Evolutionary conservation across 805 yeast genomes (phyloP), one percentile per base, ranked within the genome.

Genomic region (Wickerhamomyces queroliae): DNA sequence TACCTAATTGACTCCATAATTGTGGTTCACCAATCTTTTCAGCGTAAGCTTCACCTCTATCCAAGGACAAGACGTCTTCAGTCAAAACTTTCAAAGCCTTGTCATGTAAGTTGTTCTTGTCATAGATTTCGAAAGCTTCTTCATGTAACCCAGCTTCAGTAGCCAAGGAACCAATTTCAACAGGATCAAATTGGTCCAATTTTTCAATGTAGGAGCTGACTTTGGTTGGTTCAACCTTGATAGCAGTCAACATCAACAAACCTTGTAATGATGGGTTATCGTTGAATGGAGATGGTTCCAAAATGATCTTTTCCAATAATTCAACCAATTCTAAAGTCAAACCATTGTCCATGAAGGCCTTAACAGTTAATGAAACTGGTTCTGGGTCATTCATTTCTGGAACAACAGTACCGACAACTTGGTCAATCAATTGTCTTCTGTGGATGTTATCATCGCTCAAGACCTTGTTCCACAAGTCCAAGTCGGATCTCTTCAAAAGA

Each of bases 191-290:
- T 51, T 84, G 83, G 56, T 91, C 95, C 45, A 93, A 75, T 50
- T 88, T 84, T 52, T 91, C 97, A 56, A 93, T 78, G 62, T 90
- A 89, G 37, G 78, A 74, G 47, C 74, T 62, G 37, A 93, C 96
- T 66, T 85, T 84, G 7, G 91, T 70, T 55, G 88, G 81, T 63
- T 91, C 98, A 38, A 95, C 96, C 66, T 88, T 89, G 61, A 93
- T 86, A 28, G 99, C 97, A 48, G 99, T 93, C 59, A 93, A 75
- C 49, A 93, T 75, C 59, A 93, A 69, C 61, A 93, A 71, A 37
- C 96, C 96, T 72, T 93, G 99, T 60, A 93, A 72, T 20, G 96
- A 90, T 50, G 95, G 84, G 62, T 93, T 93, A 52, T 91, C 98
- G 53, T 80, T 88, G 71, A 93, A 93, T 50, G 97, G 95, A 53